These are phyloP conservation scores for Knoxdaviesia proteae DNA, from an alignment of 2,329 filamentous ascomycete genomes.

Conservation along the genomic window DNA sequence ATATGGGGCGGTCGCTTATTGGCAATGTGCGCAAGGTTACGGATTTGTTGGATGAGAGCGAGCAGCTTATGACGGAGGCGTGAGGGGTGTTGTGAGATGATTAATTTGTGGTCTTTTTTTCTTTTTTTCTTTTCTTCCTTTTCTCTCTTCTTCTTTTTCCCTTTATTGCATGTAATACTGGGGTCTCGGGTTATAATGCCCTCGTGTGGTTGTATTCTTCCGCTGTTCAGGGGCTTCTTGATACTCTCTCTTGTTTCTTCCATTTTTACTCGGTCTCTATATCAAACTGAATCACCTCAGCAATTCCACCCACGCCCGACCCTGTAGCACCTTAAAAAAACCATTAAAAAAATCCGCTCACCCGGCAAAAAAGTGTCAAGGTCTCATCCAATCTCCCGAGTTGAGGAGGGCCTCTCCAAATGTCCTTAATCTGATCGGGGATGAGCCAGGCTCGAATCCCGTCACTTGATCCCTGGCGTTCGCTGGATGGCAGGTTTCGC, in stretches of 20 bases:
- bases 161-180: background rate
- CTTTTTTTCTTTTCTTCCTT: constrained; percentile 3
- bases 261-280: background rate
- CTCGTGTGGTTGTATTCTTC: background rate
- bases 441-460: no score
- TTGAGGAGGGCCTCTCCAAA: no score
- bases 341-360: no score
- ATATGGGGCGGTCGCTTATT: constrained; percentile 69
- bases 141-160: constrained; percentile 2
- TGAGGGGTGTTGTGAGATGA: constrained; percentile 5
- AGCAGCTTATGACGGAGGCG: constrained; percentile 62
- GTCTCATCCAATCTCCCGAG: no score
- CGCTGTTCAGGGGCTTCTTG: background rate
- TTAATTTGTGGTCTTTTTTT: background rate
- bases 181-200: background rate
- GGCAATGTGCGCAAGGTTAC: constrained; percentile 68
- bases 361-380: no score
- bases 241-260: background rate
- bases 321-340: no score
- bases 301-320: no score
- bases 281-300: no score
- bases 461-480: no score
- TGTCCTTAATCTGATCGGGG: no score
- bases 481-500: no score
- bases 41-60: constrained; percentile 78